Base-by-base conservation (phyloP, 1,284 basidiomycete genomes). In the Naganishia sp. region DNA sequence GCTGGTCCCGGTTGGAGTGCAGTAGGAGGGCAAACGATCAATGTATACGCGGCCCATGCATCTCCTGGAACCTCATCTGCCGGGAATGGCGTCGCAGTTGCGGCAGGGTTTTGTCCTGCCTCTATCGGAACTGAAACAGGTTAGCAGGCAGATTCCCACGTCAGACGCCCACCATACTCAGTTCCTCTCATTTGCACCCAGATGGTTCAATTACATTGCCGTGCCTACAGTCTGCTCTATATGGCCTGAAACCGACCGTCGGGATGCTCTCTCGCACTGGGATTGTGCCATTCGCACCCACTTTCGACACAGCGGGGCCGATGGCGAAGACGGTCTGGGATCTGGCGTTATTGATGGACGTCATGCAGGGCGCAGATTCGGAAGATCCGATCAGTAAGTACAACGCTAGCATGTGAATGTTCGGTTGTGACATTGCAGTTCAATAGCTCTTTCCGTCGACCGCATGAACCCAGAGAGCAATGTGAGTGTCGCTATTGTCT, bases 41-140 rank as follows among this genome's bases (percentile, higher is more conserved):
- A 68, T 56, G 69, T 68, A 23, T 70, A 70, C 56, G 69, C 69
- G n/a, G 61, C 69, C 0, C 69, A 70, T 47, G 67, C 67, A 7
- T 68, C 67, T 23, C 69, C 69, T 15, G 69, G 69, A 39, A 67
- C 69, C 10, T 68, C 67, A 45, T 70, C 69, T 21, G 61, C 52
- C 25, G 64, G 64, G 4, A 66, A 66, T 25, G 64, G 64, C 9
- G 64, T 66, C 3, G 55, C 64, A 10, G 64, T 66, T 4, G 64
- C 64, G 10, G 64, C 64, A 21, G 64, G 64, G 47, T 66, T 66
- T 55, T 66, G 64, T 49, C 64, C 64, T n/a, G 64, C 64, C 23
- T 66, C 64, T 3, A 47, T 66, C 23, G 64, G 64, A 21, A 66
- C 64, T n/a, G 64, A 66, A 52, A 66, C 64, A 60, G 63, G 63